phyloP scores from a whole-genome alignment of 345 rosid species.

The Ailanthus altissimus region DNA sequence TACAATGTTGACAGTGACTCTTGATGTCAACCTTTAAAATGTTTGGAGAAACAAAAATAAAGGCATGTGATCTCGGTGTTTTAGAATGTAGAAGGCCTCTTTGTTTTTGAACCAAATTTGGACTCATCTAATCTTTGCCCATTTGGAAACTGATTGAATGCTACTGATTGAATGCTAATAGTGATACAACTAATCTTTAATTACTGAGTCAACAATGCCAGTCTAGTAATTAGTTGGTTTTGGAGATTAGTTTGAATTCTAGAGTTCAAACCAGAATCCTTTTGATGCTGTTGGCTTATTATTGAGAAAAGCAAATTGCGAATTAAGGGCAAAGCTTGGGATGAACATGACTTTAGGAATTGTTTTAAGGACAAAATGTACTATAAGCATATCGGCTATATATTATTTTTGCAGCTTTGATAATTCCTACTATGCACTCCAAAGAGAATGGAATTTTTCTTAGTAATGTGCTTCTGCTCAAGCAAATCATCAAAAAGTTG shows the following conservation, averaged over 20 bases:
- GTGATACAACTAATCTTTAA: no score
- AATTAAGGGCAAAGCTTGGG: no score
- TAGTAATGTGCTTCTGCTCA: no score
- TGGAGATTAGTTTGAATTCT: not conserved
- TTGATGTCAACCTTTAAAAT: not conserved
- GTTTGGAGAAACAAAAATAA: no score
- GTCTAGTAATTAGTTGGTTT: not conserved
- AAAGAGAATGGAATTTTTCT: no score
- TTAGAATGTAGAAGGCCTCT: not conserved
- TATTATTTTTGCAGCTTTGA: not conserved
- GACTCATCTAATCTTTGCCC: not conserved
- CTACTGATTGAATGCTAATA: no score
- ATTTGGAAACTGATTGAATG: not conserved
- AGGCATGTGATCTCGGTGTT: not conserved
- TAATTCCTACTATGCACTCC: no score
- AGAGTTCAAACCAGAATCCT: not conserved
- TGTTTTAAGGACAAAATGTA: not conserved
- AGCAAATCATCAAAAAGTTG: not conserved
- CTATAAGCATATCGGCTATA: no score
- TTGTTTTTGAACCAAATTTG: not conserved
- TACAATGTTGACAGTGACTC: not conserved
- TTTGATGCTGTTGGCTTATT: not conserved
- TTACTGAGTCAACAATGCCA: not conserved
- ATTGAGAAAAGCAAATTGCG: no score
- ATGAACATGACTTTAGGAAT: not conserved